Evolutionary conservation across 805 yeast genomes (phyloP), one percentile per base, ranked within the genome.

Genomic region (Blastobotrys robertii): DNA sequence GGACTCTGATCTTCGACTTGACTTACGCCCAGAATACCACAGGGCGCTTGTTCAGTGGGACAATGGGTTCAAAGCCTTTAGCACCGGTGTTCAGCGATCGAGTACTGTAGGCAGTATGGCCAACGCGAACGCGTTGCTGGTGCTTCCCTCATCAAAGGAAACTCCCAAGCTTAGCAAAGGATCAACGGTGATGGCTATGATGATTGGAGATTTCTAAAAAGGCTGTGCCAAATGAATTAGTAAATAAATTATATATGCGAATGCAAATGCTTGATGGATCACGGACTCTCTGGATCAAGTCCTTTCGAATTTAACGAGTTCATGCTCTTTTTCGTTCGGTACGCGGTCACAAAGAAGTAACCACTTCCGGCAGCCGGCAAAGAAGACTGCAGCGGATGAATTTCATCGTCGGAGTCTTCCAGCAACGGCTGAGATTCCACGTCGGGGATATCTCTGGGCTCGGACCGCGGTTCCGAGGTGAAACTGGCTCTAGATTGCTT

Each of bases 31-130:
- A 1, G 79, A 74, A 45, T 74, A 68, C 51, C 77, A 73, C 40
- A 51, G 79, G 13, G 77, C 66, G 2, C 39, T 42, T 9, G 55
- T 70, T 4, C 44, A 41, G 8, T 70, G 65, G 34, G 37, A 19
- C 4, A 44, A 48, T 25, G 60, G 65, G 4, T 44, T 58, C 2
- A 16, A 13, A 11, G 75, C 76, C 3, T 48, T 51, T 15, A 62
- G 66, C 10, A 72, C 78, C 0, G 79, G 79, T 1, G 64, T 65
- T 45, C 79, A 74, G 49, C 55, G 79, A 43, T 70, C 76, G 44
- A 68, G 75, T 43, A 54, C 74, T 14, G 66, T 74, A 8, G 71
- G 68, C 1, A 68, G 75, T 15, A 60, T 74, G 53, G 64, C 57
- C n/a, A 62, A 65, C 0, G 73, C 77, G 1, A 72, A 73, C 51